A percentile compares a stretch with the other conserved stretches of the same genome.
phyloP scores from a whole-genome alignment of 306 rosid species.

The Bauhinia variegata region DNA sequence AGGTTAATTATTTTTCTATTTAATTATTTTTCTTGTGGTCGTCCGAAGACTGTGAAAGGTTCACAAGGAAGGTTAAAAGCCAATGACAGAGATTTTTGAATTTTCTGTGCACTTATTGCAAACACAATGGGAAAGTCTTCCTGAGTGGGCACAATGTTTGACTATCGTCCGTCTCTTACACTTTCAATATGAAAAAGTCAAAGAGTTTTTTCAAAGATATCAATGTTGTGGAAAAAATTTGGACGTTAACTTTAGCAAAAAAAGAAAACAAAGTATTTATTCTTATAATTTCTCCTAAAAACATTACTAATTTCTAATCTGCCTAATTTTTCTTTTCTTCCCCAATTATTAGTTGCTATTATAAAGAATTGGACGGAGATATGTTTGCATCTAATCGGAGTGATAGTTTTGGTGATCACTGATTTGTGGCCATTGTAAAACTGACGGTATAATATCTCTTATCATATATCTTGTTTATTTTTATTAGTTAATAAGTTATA shows the following conservation, averaged over 20 bases:
- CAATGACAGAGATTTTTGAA: slow-evolving; percentile 45
- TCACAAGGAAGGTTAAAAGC: slow-evolving; percentile 43
- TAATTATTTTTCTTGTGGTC: neutral
- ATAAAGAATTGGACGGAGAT: too few species aligned
- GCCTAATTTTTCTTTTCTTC: too few species aligned
- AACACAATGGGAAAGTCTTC: slow-evolving; percentile 44
- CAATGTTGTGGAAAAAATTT: slow-evolving; percentile 7
- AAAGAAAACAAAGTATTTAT: too few species aligned
- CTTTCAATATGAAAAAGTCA: slow-evolving; percentile 32
- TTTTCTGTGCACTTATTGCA: neutral
- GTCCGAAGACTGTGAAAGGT: neutral
- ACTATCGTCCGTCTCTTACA: slow-evolving; percentile 34
- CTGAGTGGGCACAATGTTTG: slow-evolving; percentile 54
- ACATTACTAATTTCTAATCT: too few species aligned
- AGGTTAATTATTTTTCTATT: neutral
- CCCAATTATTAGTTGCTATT: too few species aligned
- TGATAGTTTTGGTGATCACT: too few species aligned
- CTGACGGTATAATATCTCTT: too few species aligned
- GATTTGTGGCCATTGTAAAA: too few species aligned
- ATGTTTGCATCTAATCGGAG: too few species aligned
- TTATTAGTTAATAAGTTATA: too few species aligned
- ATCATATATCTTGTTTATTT: too few species aligned
- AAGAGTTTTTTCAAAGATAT: slow-evolving; percentile 21
- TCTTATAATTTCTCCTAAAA: neutral
- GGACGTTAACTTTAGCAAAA: slow-evolving; percentile 12